These are phyloP conservation scores for Penicillium occitanis DNA, from an alignment of 2,329 filamentous ascomycete species.

Conservation along the genomic window DNA sequence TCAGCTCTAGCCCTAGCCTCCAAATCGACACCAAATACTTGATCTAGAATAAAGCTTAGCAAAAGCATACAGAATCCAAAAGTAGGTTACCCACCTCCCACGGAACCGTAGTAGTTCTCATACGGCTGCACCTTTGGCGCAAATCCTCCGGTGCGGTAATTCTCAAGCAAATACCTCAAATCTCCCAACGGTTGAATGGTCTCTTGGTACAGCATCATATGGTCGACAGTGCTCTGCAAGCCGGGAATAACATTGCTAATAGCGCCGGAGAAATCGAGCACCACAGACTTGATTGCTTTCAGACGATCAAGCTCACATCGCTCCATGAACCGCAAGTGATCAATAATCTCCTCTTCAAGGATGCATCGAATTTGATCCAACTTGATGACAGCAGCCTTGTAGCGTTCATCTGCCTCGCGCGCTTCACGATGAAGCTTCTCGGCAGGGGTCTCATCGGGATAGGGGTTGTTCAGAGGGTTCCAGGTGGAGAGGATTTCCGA, in stretches of 20 bases:
- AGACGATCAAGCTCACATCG: conserved; percentile 93
- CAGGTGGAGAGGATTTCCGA: conserved; percentile 88
- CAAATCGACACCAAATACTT: conserved; percentile 97
- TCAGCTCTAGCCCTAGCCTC: conserved; percentile 91
- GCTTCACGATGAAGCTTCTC: conserved; percentile 87
- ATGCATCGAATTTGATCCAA: conserved; percentile 89
- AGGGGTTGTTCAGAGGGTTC: conserved; percentile 85
- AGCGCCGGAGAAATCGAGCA: conserved; percentile 94
- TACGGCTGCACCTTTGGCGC: conserved; percentile 88
- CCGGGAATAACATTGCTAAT: conserved; percentile 98
- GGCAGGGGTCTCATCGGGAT: conserved; percentile 89
- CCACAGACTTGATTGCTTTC: conserved; percentile 96
- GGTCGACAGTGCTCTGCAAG: conserved; percentile 91
- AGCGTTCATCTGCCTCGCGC: conserved; percentile 85
- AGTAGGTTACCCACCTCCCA: conserved; percentile 60
- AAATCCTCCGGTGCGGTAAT: conserved; percentile 92
- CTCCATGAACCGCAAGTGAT: conserved; percentile 93
- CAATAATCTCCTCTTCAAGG: conserved; percentile 90
- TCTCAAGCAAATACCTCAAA: conserved; percentile 90
- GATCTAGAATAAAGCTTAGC: conserved; percentile 54
- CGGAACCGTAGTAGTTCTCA: conserved; percentile 98
- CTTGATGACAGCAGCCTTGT: conserved; percentile 81
- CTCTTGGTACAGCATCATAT: conserved; percentile 99
- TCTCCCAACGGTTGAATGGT: conserved; percentile 93
- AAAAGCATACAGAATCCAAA: conserved; percentile 20